A percentile compares a stretch with the other conserved stretches of the same genome.
Evolutionary conservation across 73 alveolate genomes (phyloP).

Genomic region (Paramecium octaurelia): DNA sequence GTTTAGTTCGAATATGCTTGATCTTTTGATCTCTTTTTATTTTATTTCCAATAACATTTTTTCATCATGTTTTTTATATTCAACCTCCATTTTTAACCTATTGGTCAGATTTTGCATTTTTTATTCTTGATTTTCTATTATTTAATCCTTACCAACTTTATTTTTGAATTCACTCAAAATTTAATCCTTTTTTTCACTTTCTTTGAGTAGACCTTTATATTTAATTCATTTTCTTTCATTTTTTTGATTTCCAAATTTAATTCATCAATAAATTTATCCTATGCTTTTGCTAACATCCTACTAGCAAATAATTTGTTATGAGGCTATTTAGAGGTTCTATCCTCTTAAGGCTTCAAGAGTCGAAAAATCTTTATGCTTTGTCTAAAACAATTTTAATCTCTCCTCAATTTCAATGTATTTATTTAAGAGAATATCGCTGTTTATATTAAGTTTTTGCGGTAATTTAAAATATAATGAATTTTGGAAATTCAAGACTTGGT

Average conservation of each 20-base stretch:
- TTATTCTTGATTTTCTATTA: not conserved
- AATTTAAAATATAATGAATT: not conserved
- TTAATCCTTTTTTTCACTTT: not conserved
- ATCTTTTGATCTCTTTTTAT: not conserved
- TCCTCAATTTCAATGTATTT: not conserved
- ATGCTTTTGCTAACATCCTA: not conserved
- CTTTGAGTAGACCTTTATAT: not conserved
- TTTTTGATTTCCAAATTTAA: not conserved
- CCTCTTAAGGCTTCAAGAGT: not conserved
- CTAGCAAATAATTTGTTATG: not conserved
- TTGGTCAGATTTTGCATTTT: not conserved
- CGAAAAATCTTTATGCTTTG: not conserved
- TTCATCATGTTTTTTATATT: conserved; percentile 17
- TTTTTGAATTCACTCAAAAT: not conserved
- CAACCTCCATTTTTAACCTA: not conserved
- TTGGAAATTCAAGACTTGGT: conserved; percentile 24
- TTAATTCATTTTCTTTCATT: not conserved
- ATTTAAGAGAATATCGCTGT: not conserved
- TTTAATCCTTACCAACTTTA: not conserved
- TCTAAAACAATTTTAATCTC: not conserved
- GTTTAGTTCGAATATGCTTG: not conserved
- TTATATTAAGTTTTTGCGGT: not conserved
- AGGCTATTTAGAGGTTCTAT: not conserved
- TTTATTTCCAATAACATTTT: not conserved
- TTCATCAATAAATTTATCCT: not conserved